Base-by-base conservation (phyloP, 2,329 filamentous ascomycete genomes). In the Paraphaeosphaeria sporulosa region DNA sequence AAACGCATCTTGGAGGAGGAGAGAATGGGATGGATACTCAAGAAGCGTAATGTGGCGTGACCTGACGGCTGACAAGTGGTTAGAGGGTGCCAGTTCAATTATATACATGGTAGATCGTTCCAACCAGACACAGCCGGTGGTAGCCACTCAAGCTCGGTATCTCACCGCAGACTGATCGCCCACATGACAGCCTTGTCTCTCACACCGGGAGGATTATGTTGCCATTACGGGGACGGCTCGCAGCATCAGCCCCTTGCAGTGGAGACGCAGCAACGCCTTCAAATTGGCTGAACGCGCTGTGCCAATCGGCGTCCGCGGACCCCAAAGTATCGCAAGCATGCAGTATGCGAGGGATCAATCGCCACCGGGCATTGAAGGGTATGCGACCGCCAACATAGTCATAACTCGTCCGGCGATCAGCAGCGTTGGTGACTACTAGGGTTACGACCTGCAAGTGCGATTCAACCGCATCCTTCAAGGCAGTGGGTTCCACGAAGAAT, bases 1-100 rank as follows among this genome's bases (percentile, higher is more conserved):
- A 56, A 43, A 56, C 54, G 54, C 54, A 56, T 56, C 12, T 17
- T 56, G 27, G 1, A 38, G n/a, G 1, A 38, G n/a, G n/a, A 21
- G 19, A 48, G 4, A 17, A 19, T 10, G 9, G 27, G 53, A 1
- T 55, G 27, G 3, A 9, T 19, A 19, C 19, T 12, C 15, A 19
- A 3, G 15, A 32, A 10, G 4, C 4, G 12, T 36, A 12, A 30
- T 21, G 6, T 36, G 34, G 21, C 23, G 23, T n/a, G 54, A 49
- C 32, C 32, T 12, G 25, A 19, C 12, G 51, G n/a, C 30, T 38
- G 19, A 25, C n/a, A 32, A 25, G 23, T 13, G 23, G 23, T 15
- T 10, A 51, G 17, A 38, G 48, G 30, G 27, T 34, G 13, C 7
- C 4, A 21, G 21, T 15, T 9, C 12, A 17, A n/a, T 54, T 54